Percentiles rank a stretch among this genome's conserved stretches.
phyloP scores from a whole-genome alignment of 192 early-diverging fungal species.

The Ramicandelaber brevisporus region DNA sequence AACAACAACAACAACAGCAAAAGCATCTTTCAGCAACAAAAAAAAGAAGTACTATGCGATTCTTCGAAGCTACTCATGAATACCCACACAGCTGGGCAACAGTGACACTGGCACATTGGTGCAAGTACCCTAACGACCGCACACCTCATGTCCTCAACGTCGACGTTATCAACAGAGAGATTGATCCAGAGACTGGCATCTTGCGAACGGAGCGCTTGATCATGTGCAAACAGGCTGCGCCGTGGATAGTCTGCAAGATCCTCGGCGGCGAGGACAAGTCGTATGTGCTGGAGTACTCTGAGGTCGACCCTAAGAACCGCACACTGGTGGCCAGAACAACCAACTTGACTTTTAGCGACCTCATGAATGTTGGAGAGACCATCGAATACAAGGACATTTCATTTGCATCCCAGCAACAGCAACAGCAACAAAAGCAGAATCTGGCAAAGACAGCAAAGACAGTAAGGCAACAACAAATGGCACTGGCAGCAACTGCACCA shows the following conservation, averaged over 20 bases:
- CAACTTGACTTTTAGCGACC: constrained; percentile 65
- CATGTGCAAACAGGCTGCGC: constrained; percentile 62
- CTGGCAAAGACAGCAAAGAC: no score
- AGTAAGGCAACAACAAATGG: no score
- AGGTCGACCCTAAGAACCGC: constrained; percentile 51
- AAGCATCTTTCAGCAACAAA: no score
- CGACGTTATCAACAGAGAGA: constrained; percentile 55
- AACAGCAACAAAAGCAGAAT: no score
- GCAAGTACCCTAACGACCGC: constrained; percentile 92
- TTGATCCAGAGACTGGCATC: constrained; percentile 63
- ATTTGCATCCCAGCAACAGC: constrained; percentile 10
- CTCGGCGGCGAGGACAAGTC: constrained; percentile 38
- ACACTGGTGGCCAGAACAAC: constrained; percentile 48
- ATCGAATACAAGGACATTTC: constrained; percentile 48
- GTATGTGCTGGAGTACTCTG: constrained; percentile 77
- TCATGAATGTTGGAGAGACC: constrained; percentile 69
- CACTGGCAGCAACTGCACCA: no score
- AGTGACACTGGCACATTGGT: constrained; percentile 70
- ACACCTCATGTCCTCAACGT: constrained; percentile 78
- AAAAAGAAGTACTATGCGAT: constrained; percentile 70
- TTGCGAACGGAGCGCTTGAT: constrained; percentile 81
- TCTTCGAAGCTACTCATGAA: constrained; percentile 55
- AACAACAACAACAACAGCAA: no score
- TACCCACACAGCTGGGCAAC: constrained; percentile 64
- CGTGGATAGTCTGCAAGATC: constrained; percentile 38